Base-by-base conservation (phyloP, 2,329 filamentous ascomycete species). In the Alternaria alternata region DNA sequence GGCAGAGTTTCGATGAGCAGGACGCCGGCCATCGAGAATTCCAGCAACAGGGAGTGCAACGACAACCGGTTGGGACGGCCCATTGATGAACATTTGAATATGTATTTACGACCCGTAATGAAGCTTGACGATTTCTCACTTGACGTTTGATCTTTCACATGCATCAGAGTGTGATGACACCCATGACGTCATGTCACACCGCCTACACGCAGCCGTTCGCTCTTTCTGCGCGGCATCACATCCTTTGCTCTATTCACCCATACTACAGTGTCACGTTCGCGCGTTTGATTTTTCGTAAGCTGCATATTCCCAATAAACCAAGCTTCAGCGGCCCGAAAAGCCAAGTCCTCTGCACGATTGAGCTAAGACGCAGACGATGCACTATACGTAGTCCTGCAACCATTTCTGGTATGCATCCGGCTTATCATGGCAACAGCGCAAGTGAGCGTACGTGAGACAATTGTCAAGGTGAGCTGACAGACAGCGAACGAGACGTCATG, bases 311-410 rank as follows among this genome's bases (percentile, higher is more conserved):
- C n/a, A 5, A 18, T 14, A 14, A 32, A 36, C 46, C 46, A 49
- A 49, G 46, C 30, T 49, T 36, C 20, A 24, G 14, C 46, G 46
- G 46, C 46, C 30, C 46, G 46, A 49, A 38, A 49, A 34, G 30
- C 32, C 32, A 36, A 22, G 32, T 49, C 12, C 16, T 36, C 22
- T 49, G 46, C 20, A 36, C 20, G 20, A 49, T 49, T 20, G 32
- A 49, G 46, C 46, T 24, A 49, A 26, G 30, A 26, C 24, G 46
- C 14, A 24, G 20, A 22, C 20, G 46, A 49, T 36, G 46, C 46
- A 36, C 46, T 22, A 49, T 49, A 20, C 20, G n/a, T 26, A 36
- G 5, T 48, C 28, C 32, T 49, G 46, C 20, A 49, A 24, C 30
- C 44, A 22, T 32, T n/a, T 34, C 44, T n/a, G 28, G n/a, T 47